Evolutionary conservation across 306 rosid species (phyloP).

Genomic region (Quercus variabilis): DNA sequence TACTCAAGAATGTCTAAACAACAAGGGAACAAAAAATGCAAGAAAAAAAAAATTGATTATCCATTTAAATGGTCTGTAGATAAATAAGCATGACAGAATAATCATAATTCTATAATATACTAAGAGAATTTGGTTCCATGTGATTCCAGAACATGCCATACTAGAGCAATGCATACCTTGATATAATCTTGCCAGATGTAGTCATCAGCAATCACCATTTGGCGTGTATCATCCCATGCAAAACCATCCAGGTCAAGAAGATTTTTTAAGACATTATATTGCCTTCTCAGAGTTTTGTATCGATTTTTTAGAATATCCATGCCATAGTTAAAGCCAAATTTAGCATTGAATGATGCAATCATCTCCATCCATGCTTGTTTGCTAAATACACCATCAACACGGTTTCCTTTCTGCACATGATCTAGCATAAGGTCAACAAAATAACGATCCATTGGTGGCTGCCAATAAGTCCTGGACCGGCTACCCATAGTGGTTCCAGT

Average conservation of each 20-base stretch:
- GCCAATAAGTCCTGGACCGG: slow-evolving; percentile 73
- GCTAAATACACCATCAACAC: slow-evolving; percentile 59
- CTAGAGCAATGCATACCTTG: slow-evolving; percentile 40
- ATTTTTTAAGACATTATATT: slow-evolving; percentile 52
- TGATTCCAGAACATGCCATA: not conserved
- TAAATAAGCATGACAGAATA: not conserved
- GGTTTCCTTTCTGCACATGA: slow-evolving; percentile 61
- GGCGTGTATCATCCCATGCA: slow-evolving; percentile 72
- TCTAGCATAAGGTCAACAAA: slow-evolving; percentile 67
- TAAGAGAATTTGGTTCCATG: not conserved
- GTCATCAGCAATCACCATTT: slow-evolving; percentile 76
- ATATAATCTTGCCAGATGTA: slow-evolving; percentile 72
- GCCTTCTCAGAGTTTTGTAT: slow-evolving; percentile 69
- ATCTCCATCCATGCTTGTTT: slow-evolving; percentile 80
- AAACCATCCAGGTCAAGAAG: slow-evolving; percentile 71
- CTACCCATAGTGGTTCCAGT: slow-evolving; percentile 16
- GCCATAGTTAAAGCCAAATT: slow-evolving; percentile 63
- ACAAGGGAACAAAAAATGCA: not conserved
- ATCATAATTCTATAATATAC: not conserved
- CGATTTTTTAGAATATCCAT: slow-evolving; percentile 72
- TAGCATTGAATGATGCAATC: slow-evolving; percentile 60
- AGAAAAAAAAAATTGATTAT: not conserved
- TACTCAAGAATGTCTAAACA: not conserved
- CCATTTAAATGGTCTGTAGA: not conserved
- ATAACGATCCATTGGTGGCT: slow-evolving; percentile 65